Conservation (phyloP, 768 basidiomycete species). For the Leccinum obscurum region DNA sequence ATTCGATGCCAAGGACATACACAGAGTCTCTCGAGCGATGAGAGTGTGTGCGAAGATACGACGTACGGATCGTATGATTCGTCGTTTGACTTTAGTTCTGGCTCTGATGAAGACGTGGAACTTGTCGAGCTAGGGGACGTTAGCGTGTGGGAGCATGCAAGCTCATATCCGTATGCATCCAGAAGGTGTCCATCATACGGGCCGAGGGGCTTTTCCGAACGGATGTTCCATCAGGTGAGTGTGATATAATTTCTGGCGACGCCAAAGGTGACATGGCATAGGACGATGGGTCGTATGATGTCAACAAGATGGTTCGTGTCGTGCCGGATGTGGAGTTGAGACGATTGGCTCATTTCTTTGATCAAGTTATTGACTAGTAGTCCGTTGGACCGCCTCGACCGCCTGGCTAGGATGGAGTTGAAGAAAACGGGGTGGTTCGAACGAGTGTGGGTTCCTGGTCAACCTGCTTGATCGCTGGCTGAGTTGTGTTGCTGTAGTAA, state of each 20-base stretch:
- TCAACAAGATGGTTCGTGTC: constrained; percentile 30
- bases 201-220: constrained; percentile 6
- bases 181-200: background rate
- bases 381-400: constrained; percentile 32
- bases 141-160: constrained; percentile 16
- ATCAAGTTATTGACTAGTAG: constrained; percentile 24
- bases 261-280: constrained; percentile 7
- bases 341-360: constrained; percentile 8
- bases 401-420: constrained; percentile 27
- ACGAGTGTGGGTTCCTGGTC: constrained; percentile 19
- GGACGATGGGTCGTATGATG: constrained; percentile 18
- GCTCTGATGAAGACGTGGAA: constrained; percentile 23
- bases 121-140: constrained; percentile 14
- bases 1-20: background rate
- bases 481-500: constrained; percentile 18
- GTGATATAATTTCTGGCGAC: background rate
- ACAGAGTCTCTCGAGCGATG: constrained; percentile 22
- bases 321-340: background rate
- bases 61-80: constrained; percentile 8
- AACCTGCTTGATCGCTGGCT: background rate
- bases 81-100: constrained; percentile 11
- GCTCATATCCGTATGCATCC: constrained; percentile 17
- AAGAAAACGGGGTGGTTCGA: constrained; percentile 35
- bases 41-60: constrained; percentile 7
- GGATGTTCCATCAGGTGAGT: constrained; percentile 17